Evolutionary conservation across 495 filamentous ascomycete species (phyloP).

Genomic region (Daldinia decipiens): DNA sequence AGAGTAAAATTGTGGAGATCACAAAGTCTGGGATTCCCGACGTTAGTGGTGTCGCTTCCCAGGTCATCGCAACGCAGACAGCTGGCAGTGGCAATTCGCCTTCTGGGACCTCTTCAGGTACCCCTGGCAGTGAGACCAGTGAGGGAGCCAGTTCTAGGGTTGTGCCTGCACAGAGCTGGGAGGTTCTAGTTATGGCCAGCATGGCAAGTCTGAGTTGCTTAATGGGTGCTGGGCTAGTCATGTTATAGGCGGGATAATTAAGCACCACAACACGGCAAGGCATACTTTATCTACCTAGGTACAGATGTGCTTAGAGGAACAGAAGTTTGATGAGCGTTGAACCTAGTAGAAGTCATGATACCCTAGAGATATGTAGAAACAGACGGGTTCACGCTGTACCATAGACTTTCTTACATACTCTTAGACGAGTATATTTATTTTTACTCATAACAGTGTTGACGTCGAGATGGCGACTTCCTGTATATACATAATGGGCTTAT

Average conservation of each 20-base stretch:
- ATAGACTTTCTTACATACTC: neutral
- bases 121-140: slow-evolving; percentile 9
- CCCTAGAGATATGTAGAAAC: neutral
- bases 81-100: slow-evolving; percentile 12
- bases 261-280: neutral
- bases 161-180: slow-evolving; percentile 33
- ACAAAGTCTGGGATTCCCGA: slow-evolving; percentile 53
- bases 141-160: slow-evolving; percentile 23
- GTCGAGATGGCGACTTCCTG: neutral
- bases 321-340: neutral
- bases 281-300: neutral
- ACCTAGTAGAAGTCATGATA: slow-evolving; percentile 3
- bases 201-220: slow-evolving; percentile 41
- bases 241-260: slow-evolving; percentile 30
- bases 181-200: slow-evolving; percentile 35
- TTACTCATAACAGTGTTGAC: neutral
- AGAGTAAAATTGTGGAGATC: slow-evolving; percentile 60
- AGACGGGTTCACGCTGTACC: neutral
- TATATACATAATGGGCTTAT: neutral
- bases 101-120: slow-evolving; percentile 18
- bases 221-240: slow-evolving; percentile 42
- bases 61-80: slow-evolving; percentile 32
- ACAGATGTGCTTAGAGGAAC: neutral
- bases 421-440: neutral
- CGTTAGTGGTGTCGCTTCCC: slow-evolving; percentile 51